These are phyloP conservation scores for Ustulina deusta DNA, from an alignment of 2,329 filamentous ascomycete genomes.

Conservation along the genomic window DNA sequence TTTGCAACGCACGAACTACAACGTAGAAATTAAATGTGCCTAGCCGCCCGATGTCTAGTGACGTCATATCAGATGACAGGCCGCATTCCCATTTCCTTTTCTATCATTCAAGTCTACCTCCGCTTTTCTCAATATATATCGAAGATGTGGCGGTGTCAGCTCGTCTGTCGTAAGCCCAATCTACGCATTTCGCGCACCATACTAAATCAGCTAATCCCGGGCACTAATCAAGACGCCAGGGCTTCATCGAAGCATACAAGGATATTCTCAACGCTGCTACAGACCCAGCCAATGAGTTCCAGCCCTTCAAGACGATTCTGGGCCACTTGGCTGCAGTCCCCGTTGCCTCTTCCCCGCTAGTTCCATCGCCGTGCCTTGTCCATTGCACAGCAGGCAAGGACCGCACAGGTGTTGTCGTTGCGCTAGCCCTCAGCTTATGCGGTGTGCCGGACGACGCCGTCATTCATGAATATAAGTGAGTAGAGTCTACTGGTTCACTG, in stretches of 20 bases:
- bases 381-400: conserved; percentile 79
- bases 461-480: conserved; percentile 60
- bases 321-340: conserved; percentile 62
- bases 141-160: conserved; percentile 9
- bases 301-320: conserved; percentile 66
- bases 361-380: conserved; percentile 65
- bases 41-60: conserved; percentile 25
- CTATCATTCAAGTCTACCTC: neutral
- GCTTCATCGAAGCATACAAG: conserved; percentile 73
- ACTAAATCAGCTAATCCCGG: conserved; percentile 2
- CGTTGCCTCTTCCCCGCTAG: conserved; percentile 17
- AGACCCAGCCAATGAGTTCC: conserved; percentile 59
- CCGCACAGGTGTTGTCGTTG: conserved; percentile 73
- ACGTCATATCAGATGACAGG: conserved; percentile 12
- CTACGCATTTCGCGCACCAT: neutral
- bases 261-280: conserved; percentile 69
- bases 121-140: neutral
- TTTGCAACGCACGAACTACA: conserved; percentile 20
- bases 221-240: conserved; percentile 51
- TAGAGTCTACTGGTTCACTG: neutral
- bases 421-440: conserved; percentile 68
- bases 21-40: neutral
- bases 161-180: conserved; percentile 2
- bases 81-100: conserved; percentile 8
- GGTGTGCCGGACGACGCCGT: conserved; percentile 66